phyloP scores from a whole-genome alignment of 2,329 filamentous ascomycete genomes.

The Aspergillus transmontanensis region DNA sequence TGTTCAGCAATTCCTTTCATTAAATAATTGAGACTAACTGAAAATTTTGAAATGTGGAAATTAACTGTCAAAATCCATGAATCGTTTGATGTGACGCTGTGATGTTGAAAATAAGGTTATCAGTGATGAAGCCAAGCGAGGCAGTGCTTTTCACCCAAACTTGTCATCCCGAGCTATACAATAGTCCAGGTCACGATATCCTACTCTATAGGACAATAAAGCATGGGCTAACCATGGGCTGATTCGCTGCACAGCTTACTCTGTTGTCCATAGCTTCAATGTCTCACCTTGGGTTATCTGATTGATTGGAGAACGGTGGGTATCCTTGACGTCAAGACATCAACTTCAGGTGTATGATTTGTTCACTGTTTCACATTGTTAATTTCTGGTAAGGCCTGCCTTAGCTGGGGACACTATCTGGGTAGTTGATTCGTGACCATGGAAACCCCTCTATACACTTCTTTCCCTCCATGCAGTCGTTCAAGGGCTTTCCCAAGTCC shows the following conservation, averaged over 20 bases:
- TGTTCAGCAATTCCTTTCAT: too few relatives aligned
- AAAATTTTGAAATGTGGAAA: background rate
- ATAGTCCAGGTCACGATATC: background rate
- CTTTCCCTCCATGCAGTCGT: background rate
- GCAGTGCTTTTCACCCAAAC: slow-evolving; percentile 1
- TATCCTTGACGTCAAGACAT: background rate
- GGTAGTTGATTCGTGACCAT: background rate
- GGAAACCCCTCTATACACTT: background rate
- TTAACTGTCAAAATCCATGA: background rate
- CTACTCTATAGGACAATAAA: background rate
- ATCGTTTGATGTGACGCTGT: background rate
- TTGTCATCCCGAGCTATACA: background rate
- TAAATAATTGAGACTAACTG: background rate
- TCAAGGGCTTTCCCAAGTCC: background rate
- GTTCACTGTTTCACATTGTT: background rate
- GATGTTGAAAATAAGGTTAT: slow-evolving; percentile 1
- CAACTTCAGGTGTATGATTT: background rate
- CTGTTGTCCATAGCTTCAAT: background rate
- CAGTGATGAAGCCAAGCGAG: slow-evolving; percentile 2
- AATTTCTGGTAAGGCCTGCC: background rate
- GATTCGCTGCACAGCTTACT: background rate
- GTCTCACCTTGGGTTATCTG: too few relatives aligned
- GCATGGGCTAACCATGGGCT: background rate
- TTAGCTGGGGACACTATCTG: too few relatives aligned
- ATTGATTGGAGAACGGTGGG: background rate